phyloP scores from a whole-genome alignment of 1,139 yeast species.

The Diutina siamensis region DNA sequence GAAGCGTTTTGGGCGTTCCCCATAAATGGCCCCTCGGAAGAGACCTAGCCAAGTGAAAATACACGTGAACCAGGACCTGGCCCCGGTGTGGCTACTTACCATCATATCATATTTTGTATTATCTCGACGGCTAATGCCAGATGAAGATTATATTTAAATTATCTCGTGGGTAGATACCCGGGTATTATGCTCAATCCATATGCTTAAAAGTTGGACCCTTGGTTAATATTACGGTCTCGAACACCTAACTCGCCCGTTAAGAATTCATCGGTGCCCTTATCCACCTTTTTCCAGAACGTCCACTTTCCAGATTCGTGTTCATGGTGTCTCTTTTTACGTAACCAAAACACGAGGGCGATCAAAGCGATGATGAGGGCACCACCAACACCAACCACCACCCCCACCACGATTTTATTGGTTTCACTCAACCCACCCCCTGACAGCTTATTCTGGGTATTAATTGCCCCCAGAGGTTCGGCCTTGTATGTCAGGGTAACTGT shows the following conservation, averaged over 20 bases:
- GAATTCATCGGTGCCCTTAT: constrained; percentile 35
- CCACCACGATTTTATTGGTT: constrained; percentile 36
- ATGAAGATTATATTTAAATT: no score
- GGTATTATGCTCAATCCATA: not conserved
- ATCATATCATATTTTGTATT: no score
- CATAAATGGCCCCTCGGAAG: no score
- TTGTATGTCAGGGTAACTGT: constrained; percentile 2
- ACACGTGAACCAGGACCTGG: no score
- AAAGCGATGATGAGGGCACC: constrained; percentile 31
- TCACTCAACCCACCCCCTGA: constrained; percentile 24
- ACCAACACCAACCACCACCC: constrained; percentile 42
- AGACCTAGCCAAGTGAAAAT: no score
- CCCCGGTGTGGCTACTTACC: no score
- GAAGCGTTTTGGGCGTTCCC: no score
- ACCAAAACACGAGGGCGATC: constrained; percentile 23
- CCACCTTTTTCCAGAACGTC: constrained; percentile 43
- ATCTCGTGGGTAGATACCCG: not conserved
- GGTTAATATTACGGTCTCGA: constrained; percentile 34
- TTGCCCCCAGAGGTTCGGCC: not conserved
- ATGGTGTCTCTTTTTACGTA: constrained; percentile 23
- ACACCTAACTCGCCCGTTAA: constrained; percentile 51
- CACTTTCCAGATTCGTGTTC: constrained; percentile 17
- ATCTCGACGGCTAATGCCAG: no score
- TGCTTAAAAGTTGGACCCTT: constrained; percentile 31
- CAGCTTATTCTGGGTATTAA: constrained; percentile 9